Percentiles rank a stretch among this genome's conserved stretches.
phyloP scores from a whole-genome alignment of 768 basidiomycete genomes.

The Mrakia gelida region DNA sequence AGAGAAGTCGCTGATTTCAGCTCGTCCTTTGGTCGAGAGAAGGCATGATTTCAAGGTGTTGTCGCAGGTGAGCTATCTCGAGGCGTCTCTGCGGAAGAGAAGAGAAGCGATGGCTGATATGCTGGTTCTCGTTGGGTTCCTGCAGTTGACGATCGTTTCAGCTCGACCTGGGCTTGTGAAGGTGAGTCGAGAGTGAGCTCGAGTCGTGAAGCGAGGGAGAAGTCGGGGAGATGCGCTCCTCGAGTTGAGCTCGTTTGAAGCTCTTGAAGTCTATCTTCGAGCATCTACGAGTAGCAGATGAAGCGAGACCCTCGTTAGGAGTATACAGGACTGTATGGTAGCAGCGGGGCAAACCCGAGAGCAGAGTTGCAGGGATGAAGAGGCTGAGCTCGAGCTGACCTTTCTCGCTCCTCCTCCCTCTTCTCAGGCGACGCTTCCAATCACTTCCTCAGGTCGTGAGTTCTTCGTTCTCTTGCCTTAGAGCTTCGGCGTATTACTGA shows the following conservation, averaged over 20 bases:
- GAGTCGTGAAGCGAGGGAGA: not conserved
- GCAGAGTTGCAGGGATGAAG: not conserved
- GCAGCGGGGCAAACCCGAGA: no score
- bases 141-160: conserved; percentile 18
- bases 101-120: no score
- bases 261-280: no score
- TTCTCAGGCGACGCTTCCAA: not conserved
- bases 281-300: no score
- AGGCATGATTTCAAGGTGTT: conserved; percentile 25
- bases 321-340: no score
- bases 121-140: not conserved
- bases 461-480: not conserved
- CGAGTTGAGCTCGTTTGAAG: no score
- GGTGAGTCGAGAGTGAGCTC: not conserved
- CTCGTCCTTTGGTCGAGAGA: not conserved
- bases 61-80: not conserved
- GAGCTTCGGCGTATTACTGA: not conserved
- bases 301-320: no score
- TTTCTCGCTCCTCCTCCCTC: not conserved
- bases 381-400: not conserved
- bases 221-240: not conserved
- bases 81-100: not conserved
- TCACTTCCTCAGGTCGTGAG: not conserved
- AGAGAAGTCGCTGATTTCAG: not conserved
- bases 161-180: conserved; percentile 24